phyloP scores from a whole-genome alignment of 2,329 filamentous ascomycete species.

The Aspergillus amoenus region DNA sequence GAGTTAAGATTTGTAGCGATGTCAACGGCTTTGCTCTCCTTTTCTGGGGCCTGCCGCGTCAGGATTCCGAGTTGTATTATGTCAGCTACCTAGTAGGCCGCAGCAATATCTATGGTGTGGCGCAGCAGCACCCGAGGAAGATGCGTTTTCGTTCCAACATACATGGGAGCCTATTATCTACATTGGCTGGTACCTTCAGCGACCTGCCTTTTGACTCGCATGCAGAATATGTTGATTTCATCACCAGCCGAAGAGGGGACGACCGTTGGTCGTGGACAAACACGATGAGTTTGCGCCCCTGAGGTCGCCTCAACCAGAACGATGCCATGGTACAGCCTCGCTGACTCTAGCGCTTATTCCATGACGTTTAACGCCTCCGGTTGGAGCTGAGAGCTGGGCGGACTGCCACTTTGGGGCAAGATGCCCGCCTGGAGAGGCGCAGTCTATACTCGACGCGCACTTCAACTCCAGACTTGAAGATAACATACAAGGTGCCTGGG shows the following conservation, averaged over 20 bases:
- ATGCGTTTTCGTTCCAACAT: too few relatives aligned
- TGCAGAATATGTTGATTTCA: background rate
- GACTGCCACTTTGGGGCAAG: background rate
- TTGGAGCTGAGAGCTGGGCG: too few relatives aligned
- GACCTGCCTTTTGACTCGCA: background rate
- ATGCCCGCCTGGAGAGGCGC: background rate
- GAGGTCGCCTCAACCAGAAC: background rate
- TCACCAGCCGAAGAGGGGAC: background rate
- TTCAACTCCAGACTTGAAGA: background rate
- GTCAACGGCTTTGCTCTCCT: background rate
- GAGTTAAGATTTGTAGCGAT: background rate
- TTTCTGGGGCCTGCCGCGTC: slow-evolving; percentile 1
- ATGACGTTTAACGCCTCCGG: background rate
- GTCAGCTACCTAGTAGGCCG: background rate
- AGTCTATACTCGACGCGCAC: background rate
- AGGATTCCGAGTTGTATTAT: background rate
- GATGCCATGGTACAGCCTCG: background rate
- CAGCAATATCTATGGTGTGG: too few relatives aligned
- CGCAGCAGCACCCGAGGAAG: background rate
- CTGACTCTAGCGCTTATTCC: background rate
- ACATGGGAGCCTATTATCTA: background rate
- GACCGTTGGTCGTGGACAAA: background rate
- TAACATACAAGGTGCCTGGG: background rate
- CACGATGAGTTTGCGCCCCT: background rate
- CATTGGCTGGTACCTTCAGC: background rate